Evolutionary conservation across 2,329 filamentous ascomycete species (phyloP).

Genomic region (Phoma sp.): DNA sequence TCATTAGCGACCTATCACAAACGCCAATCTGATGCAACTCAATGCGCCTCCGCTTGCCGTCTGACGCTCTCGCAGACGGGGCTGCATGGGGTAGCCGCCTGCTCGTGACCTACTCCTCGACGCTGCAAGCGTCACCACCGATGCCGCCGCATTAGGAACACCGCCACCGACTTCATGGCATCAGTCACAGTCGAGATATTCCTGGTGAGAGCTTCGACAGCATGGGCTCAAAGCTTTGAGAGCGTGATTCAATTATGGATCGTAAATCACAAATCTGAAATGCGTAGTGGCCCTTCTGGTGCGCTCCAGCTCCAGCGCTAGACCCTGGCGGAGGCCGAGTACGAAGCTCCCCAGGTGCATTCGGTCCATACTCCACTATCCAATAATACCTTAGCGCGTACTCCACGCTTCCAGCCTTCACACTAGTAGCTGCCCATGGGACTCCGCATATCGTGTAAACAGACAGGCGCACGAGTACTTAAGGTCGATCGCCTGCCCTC

Average conservation of each 20-base stretch:
- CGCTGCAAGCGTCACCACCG: slow-evolving; percentile 13
- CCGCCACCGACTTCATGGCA: not conserved
- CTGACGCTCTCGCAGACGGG: slow-evolving; percentile 2
- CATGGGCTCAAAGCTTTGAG: not conserved
- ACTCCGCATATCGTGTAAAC: slow-evolving; percentile 25
- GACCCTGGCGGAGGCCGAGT: slow-evolving; percentile 9
- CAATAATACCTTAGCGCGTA: slow-evolving; percentile 24
- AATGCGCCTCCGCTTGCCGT: slow-evolving; percentile 11
- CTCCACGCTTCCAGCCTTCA: slow-evolving; percentile 33
- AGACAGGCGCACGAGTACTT: slow-evolving; percentile 23
- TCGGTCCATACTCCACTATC: slow-evolving; percentile 26
- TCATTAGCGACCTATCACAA: slow-evolving; percentile 15
- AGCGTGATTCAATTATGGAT: not conserved
- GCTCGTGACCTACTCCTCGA: slow-evolving; percentile 7
- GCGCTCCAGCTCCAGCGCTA: slow-evolving; percentile 24
- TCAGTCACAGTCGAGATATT: not conserved
- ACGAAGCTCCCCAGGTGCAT: slow-evolving; percentile 12
- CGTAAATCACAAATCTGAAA: slow-evolving; percentile 11
- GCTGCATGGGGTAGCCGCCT: slow-evolving; percentile 4
- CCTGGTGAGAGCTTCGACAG: not conserved
- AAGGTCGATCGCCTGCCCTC: slow-evolving; percentile 21
- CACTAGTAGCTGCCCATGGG: slow-evolving; percentile 29
- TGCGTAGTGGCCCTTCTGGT: slow-evolving; percentile 23
- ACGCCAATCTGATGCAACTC: not conserved
- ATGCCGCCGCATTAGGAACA: slow-evolving; percentile 8